phyloP scores from a whole-genome alignment of 306 rosid species.

The Arachis hypogaea region DNA sequence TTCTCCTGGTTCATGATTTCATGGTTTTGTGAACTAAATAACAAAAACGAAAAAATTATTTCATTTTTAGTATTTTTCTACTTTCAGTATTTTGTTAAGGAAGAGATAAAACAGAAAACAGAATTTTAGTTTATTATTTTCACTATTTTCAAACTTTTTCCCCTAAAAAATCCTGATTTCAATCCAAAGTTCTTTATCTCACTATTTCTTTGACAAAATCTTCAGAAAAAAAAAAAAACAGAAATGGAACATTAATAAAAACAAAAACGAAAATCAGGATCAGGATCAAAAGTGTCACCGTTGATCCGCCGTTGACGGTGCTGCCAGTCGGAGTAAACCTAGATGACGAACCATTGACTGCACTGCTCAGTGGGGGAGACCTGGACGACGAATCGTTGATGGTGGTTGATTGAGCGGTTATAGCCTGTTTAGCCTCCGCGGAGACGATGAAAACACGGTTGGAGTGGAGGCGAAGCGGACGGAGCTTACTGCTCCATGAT shows the following conservation, averaged over 20 bases:
- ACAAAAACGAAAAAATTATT: too few species aligned
- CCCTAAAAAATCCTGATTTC: too few species aligned
- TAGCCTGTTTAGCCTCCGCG: slow-evolving; percentile 64
- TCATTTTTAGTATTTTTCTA: not conserved
- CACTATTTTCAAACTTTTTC: too few species aligned
- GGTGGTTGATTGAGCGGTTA: slow-evolving; percentile 28
- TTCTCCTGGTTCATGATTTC: too few species aligned
- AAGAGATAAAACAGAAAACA: too few species aligned
- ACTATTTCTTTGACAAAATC: too few species aligned
- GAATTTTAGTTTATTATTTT: too few species aligned
- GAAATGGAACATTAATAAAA: not conserved
- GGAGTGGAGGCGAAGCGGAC: slow-evolving; percentile 53
- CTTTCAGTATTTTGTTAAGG: too few species aligned
- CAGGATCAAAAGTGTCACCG: slow-evolving; percentile 49
- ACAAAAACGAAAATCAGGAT: not conserved
- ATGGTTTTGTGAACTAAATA: too few species aligned
- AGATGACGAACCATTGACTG: slow-evolving; percentile 58
- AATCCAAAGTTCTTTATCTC: too few species aligned
- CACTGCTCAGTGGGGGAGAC: slow-evolving; percentile 53
- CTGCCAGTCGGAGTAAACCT: slow-evolving; percentile 55
- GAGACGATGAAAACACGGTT: slow-evolving; percentile 63
- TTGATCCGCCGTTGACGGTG: slow-evolving; percentile 70
- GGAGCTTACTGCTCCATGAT: slow-evolving; percentile 13
- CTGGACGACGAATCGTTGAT: slow-evolving; percentile 58
- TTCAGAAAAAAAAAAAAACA: not conserved